These are phyloP conservation scores for Komagataella phaffii DNA, from an alignment of 805 yeast species.

Conservation along the genomic window DNA sequence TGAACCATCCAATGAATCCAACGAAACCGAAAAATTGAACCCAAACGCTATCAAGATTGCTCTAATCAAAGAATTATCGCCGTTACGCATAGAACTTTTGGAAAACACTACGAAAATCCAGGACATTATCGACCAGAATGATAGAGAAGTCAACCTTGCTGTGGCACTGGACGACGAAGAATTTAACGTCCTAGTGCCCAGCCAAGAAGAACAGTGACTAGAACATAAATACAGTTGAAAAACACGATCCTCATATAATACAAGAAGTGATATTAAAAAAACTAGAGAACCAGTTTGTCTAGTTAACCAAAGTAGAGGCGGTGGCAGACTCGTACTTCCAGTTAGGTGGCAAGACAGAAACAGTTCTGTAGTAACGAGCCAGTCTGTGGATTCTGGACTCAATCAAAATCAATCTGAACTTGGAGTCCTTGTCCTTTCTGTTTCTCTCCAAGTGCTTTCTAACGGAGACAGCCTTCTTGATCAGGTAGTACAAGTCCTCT, in stretches of 20 bases:
- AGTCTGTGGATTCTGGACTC: constrained; percentile 99
- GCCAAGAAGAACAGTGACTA: constrained; percentile 1
- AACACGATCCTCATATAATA: constrained; percentile 3
- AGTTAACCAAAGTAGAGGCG: constrained; percentile 99
- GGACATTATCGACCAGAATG: background rate
- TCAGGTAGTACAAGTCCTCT: constrained; percentile 98
- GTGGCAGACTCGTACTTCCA: constrained; percentile 99
- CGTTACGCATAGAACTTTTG: constrained; percentile 5
- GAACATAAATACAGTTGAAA: background rate
- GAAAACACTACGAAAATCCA: background rate
- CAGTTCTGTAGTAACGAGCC: constrained; percentile 99
- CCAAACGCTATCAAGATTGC: constrained; percentile 22
- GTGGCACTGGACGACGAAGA: constrained; percentile 25
- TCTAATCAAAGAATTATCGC: constrained; percentile 21
- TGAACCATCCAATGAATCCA: background rate
- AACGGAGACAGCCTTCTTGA: constrained; percentile 98
- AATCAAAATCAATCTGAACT: constrained; percentile 99
- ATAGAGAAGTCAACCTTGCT: constrained; percentile 12
- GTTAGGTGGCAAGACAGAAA: constrained; percentile 98
- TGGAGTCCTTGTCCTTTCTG: constrained; percentile 99
- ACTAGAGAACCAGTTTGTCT: constrained; percentile 21
- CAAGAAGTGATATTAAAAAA: constrained; percentile 9
- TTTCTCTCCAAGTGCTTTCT: constrained; percentile 99
- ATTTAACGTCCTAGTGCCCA: constrained; percentile 15
- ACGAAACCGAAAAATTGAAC: constrained; percentile 2